Base-by-base conservation (phyloP, 2,329 filamentous ascomycete genomes). In the Aspergillus chevalieri region DNA sequence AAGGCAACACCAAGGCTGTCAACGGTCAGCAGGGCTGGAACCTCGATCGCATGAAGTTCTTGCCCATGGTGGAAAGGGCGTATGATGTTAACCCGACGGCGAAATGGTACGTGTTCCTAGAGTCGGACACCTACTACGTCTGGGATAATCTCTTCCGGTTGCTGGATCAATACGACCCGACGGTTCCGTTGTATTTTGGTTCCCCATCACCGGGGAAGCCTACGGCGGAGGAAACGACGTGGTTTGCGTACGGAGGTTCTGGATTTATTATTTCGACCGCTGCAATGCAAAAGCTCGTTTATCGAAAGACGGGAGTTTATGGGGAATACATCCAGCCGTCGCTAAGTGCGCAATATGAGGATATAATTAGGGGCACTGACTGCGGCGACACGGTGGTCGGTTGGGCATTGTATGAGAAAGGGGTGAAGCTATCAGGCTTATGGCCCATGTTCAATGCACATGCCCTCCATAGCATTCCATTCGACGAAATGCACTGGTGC, bases 81-180 rank as follows among this genome's bases (percentile, higher is more conserved):
- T 63, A 72, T 36, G 62, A 64, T 34, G 57, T 67, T 44, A 57
- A 54, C 24, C 77, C 77, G 0, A 60, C 76, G 10, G 73, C 74
- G 42, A 75, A 75, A 46, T 83, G 79, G 79, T 83, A 75, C 52
- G 65, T 80, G 47, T 82, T 82, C 58, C 70, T 80, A 19, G 79
- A 82, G 53, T 73, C 76, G 0, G 80, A 83, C 56, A 81, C 78
- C 0, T 82, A 78, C 54, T 61, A 81, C 14, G 61, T 79, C 19
- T 78, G 78, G 69, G 65, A 69, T 34, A 78, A 77, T 45, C 54
- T 82, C 43, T 55, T 79, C 14, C 64, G 69, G 22, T 82, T 77
- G 77, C 65, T 83, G 22, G 65, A 64, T 4, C 65, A 72, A 17
- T 69, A 77, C 48, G 71, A 82, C 53, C 54, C 73, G 3, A 60